Base-by-base conservation (phyloP, 2,329 filamentous ascomycete genomes). In the Epichloe gansuensis region DNA sequence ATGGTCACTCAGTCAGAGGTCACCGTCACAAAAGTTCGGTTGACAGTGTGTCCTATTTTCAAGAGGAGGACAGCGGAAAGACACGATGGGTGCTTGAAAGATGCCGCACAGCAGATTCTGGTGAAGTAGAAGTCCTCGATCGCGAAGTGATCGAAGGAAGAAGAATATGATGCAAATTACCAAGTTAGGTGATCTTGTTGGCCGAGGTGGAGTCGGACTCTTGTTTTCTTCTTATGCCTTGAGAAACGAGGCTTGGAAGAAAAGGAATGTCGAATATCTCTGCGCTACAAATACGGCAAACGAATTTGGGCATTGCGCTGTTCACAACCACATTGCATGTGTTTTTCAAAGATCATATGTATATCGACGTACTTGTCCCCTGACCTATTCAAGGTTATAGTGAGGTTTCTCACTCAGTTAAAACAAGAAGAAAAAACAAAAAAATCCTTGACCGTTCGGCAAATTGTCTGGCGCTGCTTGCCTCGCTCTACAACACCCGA, bases 31-130 rank as follows among this genome's bases (percentile, higher is more conserved):
- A 73, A 57, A 70, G 76, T 48, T 84, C 79, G 45, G 73, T 81
- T 2, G 84, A 87, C 57, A 85, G 82, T 56, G 80, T 89, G 36
- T 83, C 82, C 6, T 89, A 89, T 63, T 75, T 76, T 46, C 80
- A 83, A 54, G 81, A 84, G 60, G 79, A 82, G 45, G 72, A 77
- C 2, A 74, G 74, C 8, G 77, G 75, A 1, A 76, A 77, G 56
- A 76, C 74, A 51, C 69, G 82, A 45, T 88, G 84, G 85, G 77
- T 88, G 7, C 69, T 88, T 58, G 85, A 89, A 65, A 69, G 84
- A 38, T 72, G 84, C 50, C 70, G 84, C 38, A 85, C 81, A 3
- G 80, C 73, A 1, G 83, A 87, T 59, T 75, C 71, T 53, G 84
- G 83, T 0, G 75, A 84, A 63, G 66, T 83, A 50, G 80, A 85